Evolutionary conservation across 805 yeast genomes (phyloP).

Genomic region (Debaryomyces prosopidis): DNA sequence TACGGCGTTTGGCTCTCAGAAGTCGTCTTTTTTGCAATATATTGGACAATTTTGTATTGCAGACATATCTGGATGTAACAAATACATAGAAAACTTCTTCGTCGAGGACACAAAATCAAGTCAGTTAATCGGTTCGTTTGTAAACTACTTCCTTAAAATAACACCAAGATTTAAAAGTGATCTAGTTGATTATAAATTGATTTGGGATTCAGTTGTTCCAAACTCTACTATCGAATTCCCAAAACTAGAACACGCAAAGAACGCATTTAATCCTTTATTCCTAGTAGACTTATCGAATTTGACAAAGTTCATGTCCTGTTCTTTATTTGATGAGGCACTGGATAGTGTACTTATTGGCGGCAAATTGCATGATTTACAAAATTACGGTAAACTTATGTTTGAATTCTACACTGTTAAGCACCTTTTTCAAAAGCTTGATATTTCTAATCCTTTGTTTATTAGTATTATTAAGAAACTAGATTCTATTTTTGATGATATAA

Average conservation of each 20-base stretch:
- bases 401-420: constrained; percentile 5
- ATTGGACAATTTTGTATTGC: constrained; percentile 3
- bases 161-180: not conserved
- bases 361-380: constrained; percentile 2
- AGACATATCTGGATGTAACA: not conserved
- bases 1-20: not conserved
- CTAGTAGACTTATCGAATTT: not conserved
- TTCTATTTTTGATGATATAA: constrained; percentile 2
- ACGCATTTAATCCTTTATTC: not conserved
- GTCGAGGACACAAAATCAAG: not conserved
- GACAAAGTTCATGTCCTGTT: not conserved
- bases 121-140: not conserved
- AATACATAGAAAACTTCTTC: not conserved
- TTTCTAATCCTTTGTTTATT: not conserved
- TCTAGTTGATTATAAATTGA: constrained; percentile 1
- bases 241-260: not conserved
- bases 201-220: not conserved
- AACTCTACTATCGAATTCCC: constrained; percentile 4
- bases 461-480: not conserved
- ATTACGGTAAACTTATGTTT: constrained; percentile 7
- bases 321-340: not conserved
- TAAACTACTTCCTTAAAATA: not conserved
- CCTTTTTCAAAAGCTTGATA: constrained; percentile 1
- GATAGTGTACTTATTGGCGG: not conserved
- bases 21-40: not conserved